Base-by-base conservation (phyloP, 805 yeast species). In the Candida oleophila region DNA sequence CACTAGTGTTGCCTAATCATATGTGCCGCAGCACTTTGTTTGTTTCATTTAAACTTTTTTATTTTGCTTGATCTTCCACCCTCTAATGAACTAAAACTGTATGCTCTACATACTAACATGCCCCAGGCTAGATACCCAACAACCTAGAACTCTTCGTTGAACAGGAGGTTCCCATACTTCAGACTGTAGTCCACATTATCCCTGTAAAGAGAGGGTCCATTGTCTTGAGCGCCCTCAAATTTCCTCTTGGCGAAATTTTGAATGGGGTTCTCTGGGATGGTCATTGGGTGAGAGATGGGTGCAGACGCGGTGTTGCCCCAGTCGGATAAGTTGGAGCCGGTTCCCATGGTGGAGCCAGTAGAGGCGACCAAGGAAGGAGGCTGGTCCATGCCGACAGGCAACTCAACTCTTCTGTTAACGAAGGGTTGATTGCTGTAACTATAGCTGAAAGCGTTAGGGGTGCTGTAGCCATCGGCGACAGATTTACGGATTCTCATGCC, bases 401-500 rank as follows among this genome's bases (percentile, higher is more conserved):
- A 59, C 0, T 77, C 74, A 2, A 66, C 63, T 57, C 80, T 61
- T 21, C 55, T 42, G 28, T 37, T 38, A 9, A 38, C 16, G 44
- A 41, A 39, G 22, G 30, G 38, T 16, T 48, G 41, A 8, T 45
- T 40, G 35, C 49, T 45, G 44, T 60, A 46, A 20, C 51, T 46
- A 36, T 47, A 40, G 18, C 46, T 38, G 3, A 52, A 43, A 19
- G 39, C 45, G 14, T 38, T 42, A n/a, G 53, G 52, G 11, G 46
- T 54, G 14, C 55, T 51, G 59, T 83, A 83, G 1, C 90, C 90
- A 38, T 82, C 82, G 30, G 78, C 71, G 2, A 85, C 80, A 2
- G 85, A 73, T 54, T 83, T 82, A 56, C 92, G 76, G 48, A 86
- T 80, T 51, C 89, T 73, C 89, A 83, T 85, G 0, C 89, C 90